Conservation (phyloP, 306 rosid genomes). For the Quercus ilex region DNA sequence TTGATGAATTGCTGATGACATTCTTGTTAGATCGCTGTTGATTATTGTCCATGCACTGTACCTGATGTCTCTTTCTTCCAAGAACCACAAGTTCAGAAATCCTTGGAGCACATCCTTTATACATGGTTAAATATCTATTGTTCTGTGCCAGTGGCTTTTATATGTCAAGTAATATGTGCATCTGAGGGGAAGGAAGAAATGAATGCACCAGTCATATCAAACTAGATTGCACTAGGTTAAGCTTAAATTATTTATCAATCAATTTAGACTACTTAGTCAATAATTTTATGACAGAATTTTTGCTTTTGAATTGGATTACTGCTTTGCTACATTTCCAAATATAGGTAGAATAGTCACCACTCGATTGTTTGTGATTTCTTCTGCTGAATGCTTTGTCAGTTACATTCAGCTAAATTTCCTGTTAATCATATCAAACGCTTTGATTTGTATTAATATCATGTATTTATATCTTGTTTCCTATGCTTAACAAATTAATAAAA, state of each 20-base stretch:
- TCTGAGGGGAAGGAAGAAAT: background rate
- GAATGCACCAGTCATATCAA: background rate
- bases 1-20: constrained; percentile 14
- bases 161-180: background rate
- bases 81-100: constrained; percentile 82
- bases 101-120: constrained; percentile 86
- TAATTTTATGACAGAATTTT: background rate
- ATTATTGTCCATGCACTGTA: constrained; percentile 84
- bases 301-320: background rate
- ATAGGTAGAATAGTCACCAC: background rate
- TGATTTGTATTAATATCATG: no score
- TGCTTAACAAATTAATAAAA: background rate
- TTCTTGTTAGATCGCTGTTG: constrained; percentile 67
- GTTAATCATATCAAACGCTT: no score
- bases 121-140: constrained; percentile 55
- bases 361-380: background rate
- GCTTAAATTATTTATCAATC: background rate
- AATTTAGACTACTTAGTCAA: constrained; percentile 8
- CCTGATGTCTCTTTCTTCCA: constrained; percentile 88
- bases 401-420: no score
- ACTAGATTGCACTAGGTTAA: background rate
- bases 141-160: constrained; percentile 6
- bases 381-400: background rate
- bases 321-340: background rate
- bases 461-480: no score